Evolutionary conservation across 495 filamentous ascomycete species (phyloP).

Genomic region (Annulohypoxylon nitens): DNA sequence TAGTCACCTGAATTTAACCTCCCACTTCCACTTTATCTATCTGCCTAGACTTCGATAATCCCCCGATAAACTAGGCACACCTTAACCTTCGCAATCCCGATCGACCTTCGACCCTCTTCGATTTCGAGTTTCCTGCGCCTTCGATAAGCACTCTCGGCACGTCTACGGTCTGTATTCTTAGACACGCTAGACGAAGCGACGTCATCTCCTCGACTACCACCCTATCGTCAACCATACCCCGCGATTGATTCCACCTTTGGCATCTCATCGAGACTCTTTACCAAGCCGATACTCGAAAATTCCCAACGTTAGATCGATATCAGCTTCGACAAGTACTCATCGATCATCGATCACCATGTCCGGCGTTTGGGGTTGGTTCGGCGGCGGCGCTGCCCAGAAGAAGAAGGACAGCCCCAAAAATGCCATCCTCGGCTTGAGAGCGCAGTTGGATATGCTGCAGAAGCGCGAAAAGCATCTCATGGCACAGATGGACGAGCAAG

Average conservation of each 20-base stretch:
- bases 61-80: constrained; percentile 22
- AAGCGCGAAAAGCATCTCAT: constrained; percentile 94
- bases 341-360: constrained; percentile 60
- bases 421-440: constrained; percentile 88
- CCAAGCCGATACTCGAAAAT: neutral
- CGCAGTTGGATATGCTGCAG: constrained; percentile 96
- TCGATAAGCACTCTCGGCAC: neutral
- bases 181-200: constrained; percentile 34
- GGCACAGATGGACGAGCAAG: constrained; percentile 93
- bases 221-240: constrained; percentile 34
- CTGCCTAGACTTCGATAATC: constrained; percentile 32
- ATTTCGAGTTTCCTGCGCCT: neutral
- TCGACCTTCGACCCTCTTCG: neutral
- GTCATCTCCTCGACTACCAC: constrained; percentile 34
- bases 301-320: constrained; percentile 25
- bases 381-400: constrained; percentile 82
- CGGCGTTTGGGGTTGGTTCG: constrained; percentile 86
- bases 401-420: constrained; percentile 96
- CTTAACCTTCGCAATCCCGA: constrained; percentile 15
- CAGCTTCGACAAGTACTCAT: constrained; percentile 15
- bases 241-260: constrained; percentile 34
- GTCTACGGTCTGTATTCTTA: constrained; percentile 17
- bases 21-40: constrained; percentile 28
- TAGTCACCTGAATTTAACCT: constrained; percentile 11
- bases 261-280: constrained; percentile 18